Base-by-base conservation (phyloP, 2,329 filamentous ascomycete species). In the Aspergillus intermedius region DNA sequence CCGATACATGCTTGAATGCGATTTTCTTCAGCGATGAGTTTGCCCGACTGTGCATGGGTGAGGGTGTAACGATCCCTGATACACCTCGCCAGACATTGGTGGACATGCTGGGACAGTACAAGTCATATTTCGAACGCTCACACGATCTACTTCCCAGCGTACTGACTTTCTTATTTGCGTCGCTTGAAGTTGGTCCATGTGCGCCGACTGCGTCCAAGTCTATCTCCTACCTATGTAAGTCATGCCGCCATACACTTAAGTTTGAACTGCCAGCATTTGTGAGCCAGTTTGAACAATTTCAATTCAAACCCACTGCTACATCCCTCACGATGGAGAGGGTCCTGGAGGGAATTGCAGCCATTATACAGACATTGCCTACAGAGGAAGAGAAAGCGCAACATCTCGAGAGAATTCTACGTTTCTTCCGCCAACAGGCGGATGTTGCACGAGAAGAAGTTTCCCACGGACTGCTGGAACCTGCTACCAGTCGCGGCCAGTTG, bases 141-240 rank as follows among this genome's bases (percentile, higher is more conserved):
- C 65, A 66, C 37, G 60, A 62, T 22, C 54, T 72, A 25, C 62
- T 75, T 30, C 63, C 71, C 1, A 58, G 64, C 22, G 66, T 71
- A 8, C 54, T 75, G 17, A 74, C 69, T 37, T 71, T 75, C 45
- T 56, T 75, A 5, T 74, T 75, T 50, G 65, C 66, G 4, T 74
- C 72, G 3, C 57, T 75, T 42, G 68, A 69, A 30, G 61, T 70
- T 44, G 61, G 63, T n/a, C 56, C 62, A 4, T 73, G 69, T 50
- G 69, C 71, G 6, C 62, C 67, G 46, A 59, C 66, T 15, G 71
- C 72, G 32, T 72, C 73, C 7, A 64, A 66, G 23, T 73, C 73
- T 5, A 72, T 75, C 32, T 62, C 68, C 32, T 62, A 62, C 15
- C 65, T 75, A 6, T 74, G 72, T 52, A 69, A 72, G 46, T 71